Base-by-base conservation (phyloP, 441 rosid genomes). In the Melastoma candidum region DNA sequence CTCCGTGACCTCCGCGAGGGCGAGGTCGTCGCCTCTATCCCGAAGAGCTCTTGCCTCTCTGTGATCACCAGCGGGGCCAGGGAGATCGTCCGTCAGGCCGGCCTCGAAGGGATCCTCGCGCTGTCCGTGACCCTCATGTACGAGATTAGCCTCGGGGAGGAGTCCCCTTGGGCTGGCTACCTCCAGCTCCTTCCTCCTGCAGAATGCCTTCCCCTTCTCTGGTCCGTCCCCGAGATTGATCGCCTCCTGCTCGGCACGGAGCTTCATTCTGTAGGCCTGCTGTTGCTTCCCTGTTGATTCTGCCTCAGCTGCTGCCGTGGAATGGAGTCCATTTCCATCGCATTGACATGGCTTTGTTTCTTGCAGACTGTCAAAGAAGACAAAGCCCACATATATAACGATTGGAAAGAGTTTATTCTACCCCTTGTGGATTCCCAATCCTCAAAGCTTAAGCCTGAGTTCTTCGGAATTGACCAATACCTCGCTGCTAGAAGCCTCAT, bases 341-440 rank as follows among this genome's bases (percentile, higher is more conserved):
- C 41, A 32, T 32, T 17, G 41, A 32, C 8, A 32, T 32, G 41
- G 8, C 22, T 17, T 32, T 32, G 1, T 6, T 32, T 60, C 77
- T 77, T 85, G 81, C 87, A 90, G 95, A 69, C 65, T 11, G 77
- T 90, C 59, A 84, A 78, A 68, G 82, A 81, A 74, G 97, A 87
- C 73, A 84, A 78, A 65, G 65, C 48, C 72, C 83, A 87, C 57
- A 67, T 87, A 2, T 70, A 58, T 44, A 84, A 77, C 71, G 97
- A 90, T 65, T 87, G 95, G 95, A 67, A 83, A 64, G 90, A 90
- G 50, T 74, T 57, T 56, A 83, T 90, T 65, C 43, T 63, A 48
- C 92, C 95, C 29, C 84, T 90, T 12, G 26, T 75, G 50, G 66
- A 79, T 73, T 68, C 71, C 0, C 14, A 60, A 1, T 64, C 67